These are phyloP conservation scores for Fusarium luffae DNA, from an alignment of 2,329 filamentous ascomycete species.

Conservation along the genomic window DNA sequence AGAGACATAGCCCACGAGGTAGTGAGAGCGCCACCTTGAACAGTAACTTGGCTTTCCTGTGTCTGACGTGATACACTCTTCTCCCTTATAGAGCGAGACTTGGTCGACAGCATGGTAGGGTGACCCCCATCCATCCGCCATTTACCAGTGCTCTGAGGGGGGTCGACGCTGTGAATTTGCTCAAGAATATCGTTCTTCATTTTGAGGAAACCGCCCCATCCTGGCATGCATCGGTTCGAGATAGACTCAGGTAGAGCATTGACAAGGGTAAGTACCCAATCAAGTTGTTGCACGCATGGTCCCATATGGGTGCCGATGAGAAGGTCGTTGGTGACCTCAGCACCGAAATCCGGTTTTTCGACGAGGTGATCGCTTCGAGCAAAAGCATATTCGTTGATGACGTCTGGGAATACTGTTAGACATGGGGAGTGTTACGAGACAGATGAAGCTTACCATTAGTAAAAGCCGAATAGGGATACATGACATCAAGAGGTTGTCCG, in stretches of 20 bases:
- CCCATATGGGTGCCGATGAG: slow-evolving; percentile 54
- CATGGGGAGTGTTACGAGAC: not conserved
- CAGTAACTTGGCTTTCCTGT: slow-evolving; percentile 54
- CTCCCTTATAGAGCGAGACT: slow-evolving; percentile 48
- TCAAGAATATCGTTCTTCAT: slow-evolving; percentile 54
- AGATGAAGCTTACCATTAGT: slow-evolving; percentile 48
- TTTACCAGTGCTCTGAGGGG: slow-evolving; percentile 49
- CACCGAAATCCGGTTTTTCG: slow-evolving; percentile 51
- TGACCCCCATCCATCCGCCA: slow-evolving; percentile 50
- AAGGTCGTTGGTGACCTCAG: slow-evolving; percentile 51
- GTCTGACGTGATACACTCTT: slow-evolving; percentile 50
- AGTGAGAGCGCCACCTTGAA: slow-evolving; percentile 55
- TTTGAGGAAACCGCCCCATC: slow-evolving; percentile 53
- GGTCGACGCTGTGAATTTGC: slow-evolving; percentile 52
- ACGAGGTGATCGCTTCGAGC: slow-evolving; percentile 51
- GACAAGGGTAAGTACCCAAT: slow-evolving; percentile 51
- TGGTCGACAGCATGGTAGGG: slow-evolving; percentile 52
- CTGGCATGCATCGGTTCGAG: slow-evolving; percentile 51
- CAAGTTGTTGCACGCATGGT: slow-evolving; percentile 51
- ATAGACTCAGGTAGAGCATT: slow-evolving; percentile 51
- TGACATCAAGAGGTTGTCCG: slow-evolving; percentile 49
- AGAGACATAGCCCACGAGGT: slow-evolving; percentile 53
- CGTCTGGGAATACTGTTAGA: slow-evolving; percentile 43
- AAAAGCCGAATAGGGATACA: slow-evolving; percentile 54
- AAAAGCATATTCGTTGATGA: slow-evolving; percentile 56